These are phyloP conservation scores for Fraxinus quadrangulata DNA, from an alignment of 257 asterid genomes.

Conservation along the genomic window DNA sequence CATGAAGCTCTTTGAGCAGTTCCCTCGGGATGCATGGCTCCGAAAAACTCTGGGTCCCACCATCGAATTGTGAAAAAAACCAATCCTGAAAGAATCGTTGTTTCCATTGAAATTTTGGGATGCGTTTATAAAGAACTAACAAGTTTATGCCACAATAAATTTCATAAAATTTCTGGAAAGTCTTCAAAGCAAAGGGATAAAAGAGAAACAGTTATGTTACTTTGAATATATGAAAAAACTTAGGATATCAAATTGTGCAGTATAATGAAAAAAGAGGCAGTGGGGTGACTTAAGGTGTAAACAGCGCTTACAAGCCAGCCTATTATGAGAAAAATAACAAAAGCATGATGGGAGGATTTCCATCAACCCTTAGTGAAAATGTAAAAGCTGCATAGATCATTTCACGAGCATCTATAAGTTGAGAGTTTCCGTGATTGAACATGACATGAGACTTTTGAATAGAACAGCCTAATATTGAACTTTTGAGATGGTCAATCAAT, in stretches of 20 bases:
- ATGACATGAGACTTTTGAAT: neutral
- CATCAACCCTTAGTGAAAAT: neutral
- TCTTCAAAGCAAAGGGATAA: neutral
- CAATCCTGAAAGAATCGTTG: slow-evolving; percentile 51
- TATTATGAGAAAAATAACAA: neutral
- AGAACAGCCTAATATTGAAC: neutral
- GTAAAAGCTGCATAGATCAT: neutral
- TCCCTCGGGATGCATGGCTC: slow-evolving; percentile 91
- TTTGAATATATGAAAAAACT: neutral
- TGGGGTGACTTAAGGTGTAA: neutral
- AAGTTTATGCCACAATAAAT: neutral
- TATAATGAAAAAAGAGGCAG: neutral
- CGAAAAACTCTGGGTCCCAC: slow-evolving; percentile 91
- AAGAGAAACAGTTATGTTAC: neutral
- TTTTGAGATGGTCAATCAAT: neutral
- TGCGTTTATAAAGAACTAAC: neutral
- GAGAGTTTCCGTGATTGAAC: neutral
- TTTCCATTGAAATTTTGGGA: neutral
- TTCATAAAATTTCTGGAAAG: neutral
- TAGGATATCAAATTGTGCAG: neutral
- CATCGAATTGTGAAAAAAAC: slow-evolving; percentile 97
- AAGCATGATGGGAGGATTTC: slow-evolving; percentile 6
- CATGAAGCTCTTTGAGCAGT: slow-evolving; percentile 67
- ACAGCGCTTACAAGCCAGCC: neutral
- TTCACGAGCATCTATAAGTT: neutral